Evolutionary conservation across 179 eudicot species (phyloP), one percentile per base, ranked within the genome.

Genomic region (Beta lomatogona): DNA sequence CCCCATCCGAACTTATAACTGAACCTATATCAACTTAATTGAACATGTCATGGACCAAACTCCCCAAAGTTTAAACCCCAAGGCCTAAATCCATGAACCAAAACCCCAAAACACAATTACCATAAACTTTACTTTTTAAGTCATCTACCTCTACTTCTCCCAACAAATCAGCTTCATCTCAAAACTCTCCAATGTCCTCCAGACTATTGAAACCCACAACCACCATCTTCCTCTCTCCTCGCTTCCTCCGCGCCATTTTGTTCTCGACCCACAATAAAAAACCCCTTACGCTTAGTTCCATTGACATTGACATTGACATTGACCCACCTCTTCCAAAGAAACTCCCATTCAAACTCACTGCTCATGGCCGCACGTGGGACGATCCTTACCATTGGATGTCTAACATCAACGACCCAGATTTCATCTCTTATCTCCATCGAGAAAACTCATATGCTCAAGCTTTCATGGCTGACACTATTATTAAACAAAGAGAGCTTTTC

Each of bases 321-420:
- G 41, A 54, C 66, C 94, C 95, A 58, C 94, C 98, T 66, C 22
- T 64, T 31, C 93, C 99, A 0, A 96, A 90, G 82, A 93, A 91
- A 76, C 72, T 89, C 57, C 92, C 94, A 7, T 91, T 87, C 83
- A 80, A 89, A 7, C 86, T 91, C 85, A 86, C 90, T 21, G 78
- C 85, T 66, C 94, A 96, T 85, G 93, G 96, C 28, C 78, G 79
- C 68, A 80, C 88, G 50, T 96, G 93, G 94, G 78, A 86, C 28
- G 99, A 96, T 79, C 97, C 98, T 10, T 96, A 92, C 88, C 93
- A 88, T 79, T 96, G 99, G 99, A 96, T 96, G 99, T 91, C 87
- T 54, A 86, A 92, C 81, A 87, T 83, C 73, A 78, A 86, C 71
- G 98, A 94, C 85, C 94, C 97, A 2, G 94, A 94, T 92, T 91